These are phyloP conservation scores for Kuraishia hungarica DNA, from an alignment of 805 yeast genomes.

Conservation along the genomic window DNA sequence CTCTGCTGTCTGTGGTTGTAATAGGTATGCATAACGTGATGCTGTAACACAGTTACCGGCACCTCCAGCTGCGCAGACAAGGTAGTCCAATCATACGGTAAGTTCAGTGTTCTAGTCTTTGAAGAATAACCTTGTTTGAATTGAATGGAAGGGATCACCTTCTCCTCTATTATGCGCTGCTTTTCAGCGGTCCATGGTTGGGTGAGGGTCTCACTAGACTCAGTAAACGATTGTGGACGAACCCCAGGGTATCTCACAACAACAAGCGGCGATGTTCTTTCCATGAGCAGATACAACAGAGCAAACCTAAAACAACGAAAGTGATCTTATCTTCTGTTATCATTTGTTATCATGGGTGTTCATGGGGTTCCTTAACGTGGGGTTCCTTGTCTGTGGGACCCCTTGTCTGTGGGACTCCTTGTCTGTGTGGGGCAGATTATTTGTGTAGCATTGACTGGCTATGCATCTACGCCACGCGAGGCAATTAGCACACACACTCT, in stretches of 20 bases:
- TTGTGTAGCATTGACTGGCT: no score
- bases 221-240: neutral
- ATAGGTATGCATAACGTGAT: conserved; percentile 1
- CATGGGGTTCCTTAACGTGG: no score
- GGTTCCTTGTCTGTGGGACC: no score
- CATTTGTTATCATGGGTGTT: no score
- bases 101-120: neutral
- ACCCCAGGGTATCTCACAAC: neutral
- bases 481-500: neutral
- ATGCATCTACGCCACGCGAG: no score
- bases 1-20: neutral
- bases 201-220: neutral
- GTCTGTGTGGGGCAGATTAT: no score
- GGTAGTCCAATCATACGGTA: conserved; percentile 1
- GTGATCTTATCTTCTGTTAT: no score
- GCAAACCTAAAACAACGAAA: no score
- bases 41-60: neutral
- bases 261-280: neutral
- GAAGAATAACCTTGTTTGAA: neutral
- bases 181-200: neutral
- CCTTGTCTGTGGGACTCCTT: no score
- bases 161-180: neutral
- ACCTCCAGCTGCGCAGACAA: neutral
- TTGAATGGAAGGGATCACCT: neutral
- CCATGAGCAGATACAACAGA: no score